These are phyloP conservation scores for Dendrothele bispora DNA, from an alignment of 768 basidiomycete genomes.

Conservation along the genomic window DNA sequence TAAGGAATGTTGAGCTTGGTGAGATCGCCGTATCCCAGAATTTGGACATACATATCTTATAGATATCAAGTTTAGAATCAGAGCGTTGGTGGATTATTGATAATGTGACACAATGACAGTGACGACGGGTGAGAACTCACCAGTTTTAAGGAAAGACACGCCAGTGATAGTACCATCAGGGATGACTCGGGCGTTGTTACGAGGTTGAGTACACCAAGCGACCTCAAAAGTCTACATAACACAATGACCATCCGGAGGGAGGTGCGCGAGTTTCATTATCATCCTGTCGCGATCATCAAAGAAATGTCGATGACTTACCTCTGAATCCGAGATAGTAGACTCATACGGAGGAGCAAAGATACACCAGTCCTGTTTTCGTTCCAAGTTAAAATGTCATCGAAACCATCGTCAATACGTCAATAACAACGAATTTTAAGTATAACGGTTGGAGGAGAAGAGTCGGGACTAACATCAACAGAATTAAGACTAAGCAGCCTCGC, in stretches of 20 bases:
- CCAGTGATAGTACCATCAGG: slow-evolving; percentile 43
- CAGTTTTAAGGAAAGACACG: slow-evolving; percentile 41
- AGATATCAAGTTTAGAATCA: background rate
- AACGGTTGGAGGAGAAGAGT: background rate
- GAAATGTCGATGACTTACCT: slow-evolving; percentile 22
- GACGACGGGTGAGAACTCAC: slow-evolving; percentile 12
- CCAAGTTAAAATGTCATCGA: too few relatives aligned
- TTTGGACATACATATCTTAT: slow-evolving; percentile 40
- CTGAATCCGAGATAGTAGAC: slow-evolving; percentile 34
- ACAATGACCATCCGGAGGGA: background rate
- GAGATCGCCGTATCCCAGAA: slow-evolving; percentile 43
- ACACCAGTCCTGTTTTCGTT: slow-evolving; percentile 29
- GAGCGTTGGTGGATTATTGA: background rate
- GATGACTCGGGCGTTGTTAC: slow-evolving; percentile 46
- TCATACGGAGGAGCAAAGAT: slow-evolving; percentile 39
- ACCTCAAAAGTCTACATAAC: slow-evolving; percentile 37
- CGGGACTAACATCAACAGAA: slow-evolving; percentile 34
- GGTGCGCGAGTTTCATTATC: too few relatives aligned
- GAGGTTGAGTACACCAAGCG: slow-evolving; percentile 44
- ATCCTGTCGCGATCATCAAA: too few relatives aligned
- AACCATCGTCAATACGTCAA: too few relatives aligned
- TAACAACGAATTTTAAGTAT: background rate
- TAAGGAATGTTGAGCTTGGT: slow-evolving; percentile 38
- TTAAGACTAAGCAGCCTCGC: slow-evolving; percentile 39
- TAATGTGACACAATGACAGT: background rate